Percentiles rank a stretch among this genome's conserved stretches.
phyloP scores from a whole-genome alignment of 2,329 filamentous ascomycete genomes.

The Phialocephala subalpina region DNA sequence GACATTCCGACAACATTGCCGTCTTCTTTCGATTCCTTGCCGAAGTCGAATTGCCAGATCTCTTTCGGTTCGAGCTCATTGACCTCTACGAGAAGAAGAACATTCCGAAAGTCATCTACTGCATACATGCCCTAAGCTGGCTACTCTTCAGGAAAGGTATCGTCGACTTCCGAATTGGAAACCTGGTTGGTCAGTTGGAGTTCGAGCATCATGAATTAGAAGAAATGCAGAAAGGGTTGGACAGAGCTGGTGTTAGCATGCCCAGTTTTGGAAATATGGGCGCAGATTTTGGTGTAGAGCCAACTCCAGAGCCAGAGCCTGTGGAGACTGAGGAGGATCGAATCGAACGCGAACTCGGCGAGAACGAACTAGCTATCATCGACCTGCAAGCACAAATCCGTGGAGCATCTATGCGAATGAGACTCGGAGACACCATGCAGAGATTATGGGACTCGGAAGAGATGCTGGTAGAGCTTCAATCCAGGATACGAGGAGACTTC shows the following conservation, averaged over 20 bases:
- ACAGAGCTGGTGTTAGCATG: conserved; percentile 95
- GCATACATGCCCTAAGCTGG: conserved; percentile 97
- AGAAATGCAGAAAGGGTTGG: conserved; percentile 94
- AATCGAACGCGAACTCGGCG: conserved; percentile 80
- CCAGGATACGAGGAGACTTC: conserved; percentile 87
- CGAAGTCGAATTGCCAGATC: conserved; percentile 89
- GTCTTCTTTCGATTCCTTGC: conserved; percentile 94
- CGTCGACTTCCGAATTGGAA: conserved; percentile 94
- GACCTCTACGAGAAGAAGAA: conserved; percentile 99
- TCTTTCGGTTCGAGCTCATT: conserved; percentile 96
- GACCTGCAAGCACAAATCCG: conserved; percentile 90
- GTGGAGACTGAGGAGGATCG: conserved; percentile 90
- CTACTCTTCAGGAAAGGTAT: conserved; percentile 95
- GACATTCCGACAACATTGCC: conserved; percentile 97
- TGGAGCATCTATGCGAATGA: conserved; percentile 80
- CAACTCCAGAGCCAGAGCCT: conserved; percentile 76
- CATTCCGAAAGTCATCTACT: conserved; percentile 98
- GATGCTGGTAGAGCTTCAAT: conserved; percentile 81
- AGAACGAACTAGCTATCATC: conserved; percentile 74
- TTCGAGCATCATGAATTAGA: conserved; percentile 98
- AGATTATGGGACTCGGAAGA: conserved; percentile 87
- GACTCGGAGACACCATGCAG: conserved; percentile 85
- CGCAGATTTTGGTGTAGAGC: conserved; percentile 90
- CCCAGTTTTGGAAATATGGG: conserved; percentile 98
- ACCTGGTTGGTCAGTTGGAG: conserved; percentile 93